Evolutionary conservation across 257 asterid species (phyloP), one percentile per base, ranked within the genome.

Genomic region (Mitragyna speciosa): DNA sequence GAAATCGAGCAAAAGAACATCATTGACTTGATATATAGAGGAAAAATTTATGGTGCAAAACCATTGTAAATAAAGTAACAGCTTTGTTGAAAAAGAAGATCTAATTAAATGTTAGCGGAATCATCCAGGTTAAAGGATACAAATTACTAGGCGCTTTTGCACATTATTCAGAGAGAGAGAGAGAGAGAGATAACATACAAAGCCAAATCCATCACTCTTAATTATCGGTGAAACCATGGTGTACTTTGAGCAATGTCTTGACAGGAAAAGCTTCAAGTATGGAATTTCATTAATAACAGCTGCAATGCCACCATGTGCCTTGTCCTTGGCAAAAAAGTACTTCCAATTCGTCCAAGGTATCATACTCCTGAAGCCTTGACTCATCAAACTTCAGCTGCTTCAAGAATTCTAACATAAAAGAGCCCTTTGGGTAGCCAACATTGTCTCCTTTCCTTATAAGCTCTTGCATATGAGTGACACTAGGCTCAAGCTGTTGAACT

Each of bases 401-500:
- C 26, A 85, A 33, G 19, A 76, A 20, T n/a, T 26, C 78, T 2
- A 2, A 19, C 7, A 82, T 43, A 39, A 79, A 82, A 48, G 82
- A 79, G 51, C 82, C 80, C 11, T 52, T 20, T 11, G 2, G 68
- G 76, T 77, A 84, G 30, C 87, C 84, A 24, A 84, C 79, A 51
- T 65, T 52, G 16, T 85, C 90, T 19, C 61, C 71, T 76, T 76
- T 84, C 36, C 56, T 81, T 6, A 82, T 78, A 39, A 89, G 89
- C 72, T 76, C 76, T 19, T 79, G 81, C 39, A 84, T 75, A 77
- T 85, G 87, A 17, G 85, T 83, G 5, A 89, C 76, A 11, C 87
- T 86, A 8, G 90, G 93, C 64, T 82, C 87, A 33, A 88, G 83
- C 76, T 85, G 72, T 80, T 90, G 85, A n/a, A 88, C 86, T 7